Evolutionary conservation across 768 basidiomycete species (phyloP).

Genomic region (Lanmaoa pseudosensibilis): DNA sequence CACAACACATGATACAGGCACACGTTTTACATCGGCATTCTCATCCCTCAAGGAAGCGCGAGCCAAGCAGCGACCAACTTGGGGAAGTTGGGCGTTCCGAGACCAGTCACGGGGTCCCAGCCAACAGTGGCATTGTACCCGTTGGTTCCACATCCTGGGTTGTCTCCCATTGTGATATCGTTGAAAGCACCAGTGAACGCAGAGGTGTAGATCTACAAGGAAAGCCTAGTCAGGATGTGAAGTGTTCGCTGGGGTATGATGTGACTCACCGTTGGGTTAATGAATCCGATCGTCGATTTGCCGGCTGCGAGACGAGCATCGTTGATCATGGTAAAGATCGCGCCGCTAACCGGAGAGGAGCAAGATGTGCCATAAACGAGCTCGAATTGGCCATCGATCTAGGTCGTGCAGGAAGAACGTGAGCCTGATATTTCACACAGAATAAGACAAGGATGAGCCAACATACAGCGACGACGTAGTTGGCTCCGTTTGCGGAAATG

Average conservation of each 20-base stretch:
- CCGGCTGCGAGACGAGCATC: constrained; percentile 35
- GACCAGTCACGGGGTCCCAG: constrained; percentile 38
- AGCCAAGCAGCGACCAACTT: constrained; percentile 47
- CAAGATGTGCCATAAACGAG: constrained; percentile 36
- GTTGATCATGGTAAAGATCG: constrained; percentile 38
- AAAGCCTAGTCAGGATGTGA: background rate
- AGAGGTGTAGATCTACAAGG: constrained; percentile 18
- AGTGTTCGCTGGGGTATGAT: constrained; percentile 14
- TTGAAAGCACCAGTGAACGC: constrained; percentile 18
- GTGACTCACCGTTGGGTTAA: constrained; percentile 45
- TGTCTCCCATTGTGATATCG: constrained; percentile 22
- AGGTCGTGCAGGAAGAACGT: background rate
- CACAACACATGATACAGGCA: background rate
- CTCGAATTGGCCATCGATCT: constrained; percentile 40
- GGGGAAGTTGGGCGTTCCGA: constrained; percentile 46
- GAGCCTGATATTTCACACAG: background rate
- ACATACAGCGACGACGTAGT: constrained; percentile 26
- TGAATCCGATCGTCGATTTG: constrained; percentile 40
- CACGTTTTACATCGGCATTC: background rate
- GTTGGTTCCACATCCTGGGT: constrained; percentile 30
- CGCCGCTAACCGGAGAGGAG: constrained; percentile 32
- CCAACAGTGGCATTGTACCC: constrained; percentile 27
- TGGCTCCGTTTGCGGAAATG: constrained; percentile 38
- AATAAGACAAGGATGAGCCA: background rate
- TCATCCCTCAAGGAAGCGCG: constrained; percentile 32